Conservation (phyloP, 2,329 filamentous ascomycete genomes). For the Colletotrichum incanum region DNA sequence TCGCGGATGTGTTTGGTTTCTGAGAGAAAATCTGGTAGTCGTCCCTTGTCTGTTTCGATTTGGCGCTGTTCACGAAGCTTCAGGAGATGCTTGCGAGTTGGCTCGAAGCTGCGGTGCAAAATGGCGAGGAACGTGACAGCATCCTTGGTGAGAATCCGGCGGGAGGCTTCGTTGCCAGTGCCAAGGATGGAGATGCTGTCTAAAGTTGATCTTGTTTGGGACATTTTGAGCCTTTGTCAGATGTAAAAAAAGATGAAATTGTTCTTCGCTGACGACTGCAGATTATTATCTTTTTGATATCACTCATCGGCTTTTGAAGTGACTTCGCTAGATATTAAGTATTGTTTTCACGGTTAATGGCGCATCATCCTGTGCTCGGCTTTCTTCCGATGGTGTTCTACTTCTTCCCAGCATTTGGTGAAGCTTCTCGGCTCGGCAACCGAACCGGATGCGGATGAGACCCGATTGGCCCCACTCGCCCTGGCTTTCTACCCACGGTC, state of each 20-base stretch:
- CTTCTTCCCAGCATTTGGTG: background rate
- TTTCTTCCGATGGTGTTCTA: conserved; percentile 26
- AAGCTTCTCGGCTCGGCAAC: conserved; percentile 10
- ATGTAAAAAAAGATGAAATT: background rate
- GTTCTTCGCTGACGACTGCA: background rate
- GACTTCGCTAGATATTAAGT: conserved; percentile 1
- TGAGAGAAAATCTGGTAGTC: conserved; percentile 87
- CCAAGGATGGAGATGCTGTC: conserved; percentile 82
- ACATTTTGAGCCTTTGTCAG: background rate
- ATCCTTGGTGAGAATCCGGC: conserved; percentile 87
- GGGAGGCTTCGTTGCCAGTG: conserved; percentile 77
- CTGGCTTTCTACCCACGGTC: conserved; percentile 18
- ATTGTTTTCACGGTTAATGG: background rate
- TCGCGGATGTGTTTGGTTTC: conserved; percentile 92
- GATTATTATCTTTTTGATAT: too few relatives aligned
- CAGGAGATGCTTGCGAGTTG: conserved; percentile 83
- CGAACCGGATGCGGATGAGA: conserved; percentile 18
- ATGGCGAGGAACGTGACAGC: conserved; percentile 88
- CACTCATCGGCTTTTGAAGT: background rate
- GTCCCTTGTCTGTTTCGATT: conserved; percentile 87
- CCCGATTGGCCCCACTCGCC: conserved; percentile 32
- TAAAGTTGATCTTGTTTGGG: conserved; percentile 15
- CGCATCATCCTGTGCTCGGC: conserved; percentile 11
- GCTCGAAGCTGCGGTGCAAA: conserved; percentile 89
- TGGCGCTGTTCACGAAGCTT: conserved; percentile 85